phyloP scores from a whole-genome alignment of 1,284 basidiomycete genomes.

The Puccinia hordei region DNA sequence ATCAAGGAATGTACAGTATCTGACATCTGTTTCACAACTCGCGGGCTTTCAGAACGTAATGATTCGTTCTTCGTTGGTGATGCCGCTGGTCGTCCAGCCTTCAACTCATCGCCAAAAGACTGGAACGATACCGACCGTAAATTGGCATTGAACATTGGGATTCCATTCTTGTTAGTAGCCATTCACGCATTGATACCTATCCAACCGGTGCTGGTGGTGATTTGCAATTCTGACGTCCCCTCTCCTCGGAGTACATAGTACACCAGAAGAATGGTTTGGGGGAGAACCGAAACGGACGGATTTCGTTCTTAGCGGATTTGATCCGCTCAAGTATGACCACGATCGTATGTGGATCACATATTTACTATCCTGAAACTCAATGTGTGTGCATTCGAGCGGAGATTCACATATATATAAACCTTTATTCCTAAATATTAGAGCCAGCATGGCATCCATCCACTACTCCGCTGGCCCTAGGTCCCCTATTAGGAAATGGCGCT shows the following conservation, averaged over 20 bases:
- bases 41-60: constrained; percentile 3
- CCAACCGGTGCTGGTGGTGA: constrained; percentile 60
- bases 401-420: not conserved
- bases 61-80: constrained; percentile 82
- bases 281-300: constrained; percentile 62
- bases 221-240: not conserved
- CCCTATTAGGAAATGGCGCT: constrained; percentile 54
- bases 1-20: not conserved
- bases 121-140: constrained; percentile 72
- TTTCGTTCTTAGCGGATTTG: constrained; percentile 67
- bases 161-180: constrained; percentile 18
- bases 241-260: not conserved
- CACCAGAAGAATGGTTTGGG: constrained; percentile 75
- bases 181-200: not conserved
- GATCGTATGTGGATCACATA: constrained; percentile 23
- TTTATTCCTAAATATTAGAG: constrained; percentile 59
- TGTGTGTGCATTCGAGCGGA: not conserved
- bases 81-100: constrained; percentile 73
- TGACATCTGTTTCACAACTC: not conserved
- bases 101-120: constrained; percentile 61
- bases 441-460: constrained; percentile 69
- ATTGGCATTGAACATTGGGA: constrained; percentile 30
- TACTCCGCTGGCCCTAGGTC: constrained; percentile 64
- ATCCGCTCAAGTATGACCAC: constrained; percentile 53
- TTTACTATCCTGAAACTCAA: not conserved